Base-by-base conservation (phyloP, 2,329 filamentous ascomycete species). In the Fusarium lyarnte region DNA sequence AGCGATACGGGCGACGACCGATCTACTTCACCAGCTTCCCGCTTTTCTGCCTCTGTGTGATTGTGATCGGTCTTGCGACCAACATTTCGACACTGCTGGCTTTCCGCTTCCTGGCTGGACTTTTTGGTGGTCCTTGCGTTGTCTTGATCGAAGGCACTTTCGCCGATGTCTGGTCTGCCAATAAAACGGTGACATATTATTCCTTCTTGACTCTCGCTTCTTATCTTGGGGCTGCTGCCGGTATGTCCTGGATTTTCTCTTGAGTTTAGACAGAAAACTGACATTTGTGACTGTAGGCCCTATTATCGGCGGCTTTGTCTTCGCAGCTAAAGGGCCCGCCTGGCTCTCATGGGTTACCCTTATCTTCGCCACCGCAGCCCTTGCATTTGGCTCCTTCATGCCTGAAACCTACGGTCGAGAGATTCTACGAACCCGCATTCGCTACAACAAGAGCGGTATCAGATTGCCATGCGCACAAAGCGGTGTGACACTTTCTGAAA, bases 321-420 rank as follows among this genome's bases (percentile, higher is more conserved):
- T 63, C 2, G 43, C 43, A 13, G 38, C 43, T 3, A 51, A 39
- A 13, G 60, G 43, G 1, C 43, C 60, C 4, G 60, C 60, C 7
- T 63, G 60, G 60, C 55, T 51, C 7, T 63, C 55, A 1, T 61
- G 55, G 60, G 43, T 39, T 16, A 41, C 55, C 3, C 55, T 61
- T 35, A 41, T 63, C 5, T 52, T 63, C 21, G 60, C 36, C 3
- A 51, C 38, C 12, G 29, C 35, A 27, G 31, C 55, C 16, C 35
- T 62, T 16, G 60, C 60, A 9, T 63, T 63, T 11, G 43, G 43
- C 5, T 61, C 43, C 7, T 63, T 62, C 31, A 62, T 63, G 60
- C 60, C 60, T 1, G 60, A 63, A 6, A 63, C 60, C 17, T 51
- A 63, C 38, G 21, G 23, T 2, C 55, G 57, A 16, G 35, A 62